phyloP scores from a whole-genome alignment of 2,329 filamentous ascomycete genomes.

The Colletotrichum cuscutae region DNA sequence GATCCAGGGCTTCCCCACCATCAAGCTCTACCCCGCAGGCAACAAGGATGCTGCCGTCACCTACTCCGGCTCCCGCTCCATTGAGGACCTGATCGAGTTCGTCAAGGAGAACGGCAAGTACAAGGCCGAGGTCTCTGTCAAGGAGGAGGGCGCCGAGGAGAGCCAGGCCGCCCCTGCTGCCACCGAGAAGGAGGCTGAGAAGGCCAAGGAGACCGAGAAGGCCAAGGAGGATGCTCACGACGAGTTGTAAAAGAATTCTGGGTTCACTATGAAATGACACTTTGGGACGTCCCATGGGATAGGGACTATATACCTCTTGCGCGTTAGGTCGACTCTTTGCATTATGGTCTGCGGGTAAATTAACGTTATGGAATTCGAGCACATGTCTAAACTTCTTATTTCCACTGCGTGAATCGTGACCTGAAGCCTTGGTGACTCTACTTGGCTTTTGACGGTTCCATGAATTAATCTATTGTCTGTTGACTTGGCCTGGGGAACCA shows the following conservation, averaged over 20 bases:
- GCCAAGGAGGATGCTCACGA: constrained; percentile 68
- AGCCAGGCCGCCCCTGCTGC: constrained; percentile 60
- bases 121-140: constrained; percentile 74
- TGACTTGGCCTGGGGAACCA: too few species aligned
- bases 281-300: constrained; percentile 31
- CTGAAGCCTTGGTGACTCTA: too few species aligned
- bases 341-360: constrained; percentile 34
- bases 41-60: constrained; percentile 86
- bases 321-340: constrained; percentile 32
- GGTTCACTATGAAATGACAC: constrained; percentile 32
- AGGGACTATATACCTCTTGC: constrained; percentile 39
- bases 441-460: too few species aligned
- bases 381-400: not conserved
- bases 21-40: constrained; percentile 96
- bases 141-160: constrained; percentile 66
- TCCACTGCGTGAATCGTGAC: not conserved
- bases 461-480: too few species aligned
- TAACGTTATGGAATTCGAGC: constrained; percentile 22
- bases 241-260: constrained; percentile 72
- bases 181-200: constrained; percentile 60
- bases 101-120: constrained; percentile 95
- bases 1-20: constrained; percentile 97
- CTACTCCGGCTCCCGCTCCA: constrained; percentile 87
- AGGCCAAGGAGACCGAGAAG: constrained; percentile 56
- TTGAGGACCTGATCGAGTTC: constrained; percentile 93